These are phyloP conservation scores for Phlegmacium glaucopus DNA, from an alignment of 768 basidiomycete genomes.

Conservation along the genomic window DNA sequence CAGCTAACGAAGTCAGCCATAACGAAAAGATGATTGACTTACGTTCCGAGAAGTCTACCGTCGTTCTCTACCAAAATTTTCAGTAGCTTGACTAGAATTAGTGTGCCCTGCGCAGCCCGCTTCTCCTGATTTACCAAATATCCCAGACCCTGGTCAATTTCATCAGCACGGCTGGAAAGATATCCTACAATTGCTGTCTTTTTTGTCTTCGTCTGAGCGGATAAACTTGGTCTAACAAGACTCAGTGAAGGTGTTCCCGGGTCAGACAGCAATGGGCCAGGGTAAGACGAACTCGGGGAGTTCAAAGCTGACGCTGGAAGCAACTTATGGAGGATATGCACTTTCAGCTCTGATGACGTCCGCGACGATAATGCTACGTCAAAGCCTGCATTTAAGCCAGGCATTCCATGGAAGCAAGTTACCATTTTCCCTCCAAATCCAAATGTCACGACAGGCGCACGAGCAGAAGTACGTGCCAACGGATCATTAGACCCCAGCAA, in stretches of 20 bases:
- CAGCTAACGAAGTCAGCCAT: background rate
- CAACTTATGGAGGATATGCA: conserved; percentile 65
- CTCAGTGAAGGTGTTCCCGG: conserved; percentile 59
- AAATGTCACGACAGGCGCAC: conserved; percentile 81
- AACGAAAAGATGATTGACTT: conserved; percentile 24
- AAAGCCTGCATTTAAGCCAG: conserved; percentile 66
- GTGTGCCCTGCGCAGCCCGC: conserved; percentile 69
- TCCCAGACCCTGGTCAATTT: conserved; percentile 72
- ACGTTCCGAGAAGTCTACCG: conserved; percentile 86
- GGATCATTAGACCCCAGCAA: conserved; percentile 81
- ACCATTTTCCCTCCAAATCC: conserved; percentile 93
- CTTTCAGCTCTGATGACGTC: conserved; percentile 63
- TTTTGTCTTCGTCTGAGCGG: conserved; percentile 74
- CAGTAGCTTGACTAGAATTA: conserved; percentile 70
- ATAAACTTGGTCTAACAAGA: conserved; percentile 67
- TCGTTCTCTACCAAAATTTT: conserved; percentile 86
- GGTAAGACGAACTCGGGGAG: conserved; percentile 56
- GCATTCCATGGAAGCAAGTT: conserved; percentile 79
- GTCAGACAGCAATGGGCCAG: conserved; percentile 86
- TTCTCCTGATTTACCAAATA: conserved; percentile 59
- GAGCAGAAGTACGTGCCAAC: conserved; percentile 65
- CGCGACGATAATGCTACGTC: conserved; percentile 75
- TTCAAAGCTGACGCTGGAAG: conserved; percentile 66
- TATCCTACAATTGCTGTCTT: conserved; percentile 77
- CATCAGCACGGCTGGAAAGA: conserved; percentile 68